These are phyloP conservation scores for Naganishia friedmannii DNA, from an alignment of 768 basidiomycete species.

Conservation along the genomic window DNA sequence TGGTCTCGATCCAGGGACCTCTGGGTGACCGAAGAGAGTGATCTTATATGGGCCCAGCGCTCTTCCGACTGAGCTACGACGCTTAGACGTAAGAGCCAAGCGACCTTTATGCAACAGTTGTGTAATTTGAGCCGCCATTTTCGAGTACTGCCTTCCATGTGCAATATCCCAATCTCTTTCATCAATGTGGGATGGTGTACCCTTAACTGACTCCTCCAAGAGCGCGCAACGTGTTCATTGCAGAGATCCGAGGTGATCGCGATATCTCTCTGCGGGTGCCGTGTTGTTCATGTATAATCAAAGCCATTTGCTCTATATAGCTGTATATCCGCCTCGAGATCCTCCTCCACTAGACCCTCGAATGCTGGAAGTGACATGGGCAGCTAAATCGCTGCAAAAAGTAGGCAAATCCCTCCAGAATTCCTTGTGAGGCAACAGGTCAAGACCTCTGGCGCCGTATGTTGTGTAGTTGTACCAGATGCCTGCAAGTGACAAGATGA, in stretches of 20 bases:
- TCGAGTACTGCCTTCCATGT: too few relatives aligned
- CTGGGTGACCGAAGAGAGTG: constrained; percentile 10
- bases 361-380: constrained; percentile 44
- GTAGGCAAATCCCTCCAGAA: constrained; percentile 50
- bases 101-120: too few relatives aligned
- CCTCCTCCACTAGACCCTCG: constrained; percentile 37
- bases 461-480: constrained; percentile 53
- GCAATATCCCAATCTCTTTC: too few relatives aligned
- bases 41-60: constrained; percentile 24
- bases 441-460: constrained; percentile 51
- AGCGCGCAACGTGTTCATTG: too few relatives aligned
- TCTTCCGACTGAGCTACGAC: constrained; percentile 31
- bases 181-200: too few relatives aligned
- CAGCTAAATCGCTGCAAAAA: constrained; percentile 40
- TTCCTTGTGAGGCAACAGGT: constrained; percentile 51
- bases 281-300: neutral
- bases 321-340: constrained; percentile 29
- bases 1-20: constrained; percentile 29
- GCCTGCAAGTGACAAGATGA: constrained; percentile 34
- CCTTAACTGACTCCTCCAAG: too few relatives aligned
- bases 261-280: neutral
- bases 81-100: too few relatives aligned
- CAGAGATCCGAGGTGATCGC: too few relatives aligned
- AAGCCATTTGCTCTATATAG: neutral
- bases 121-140: too few relatives aligned